Evolutionary conservation across 2,329 filamentous ascomycete genomes (phyloP), one percentile per base, ranked within the genome.

Genomic region (Coleophoma crateriformis): DNA sequence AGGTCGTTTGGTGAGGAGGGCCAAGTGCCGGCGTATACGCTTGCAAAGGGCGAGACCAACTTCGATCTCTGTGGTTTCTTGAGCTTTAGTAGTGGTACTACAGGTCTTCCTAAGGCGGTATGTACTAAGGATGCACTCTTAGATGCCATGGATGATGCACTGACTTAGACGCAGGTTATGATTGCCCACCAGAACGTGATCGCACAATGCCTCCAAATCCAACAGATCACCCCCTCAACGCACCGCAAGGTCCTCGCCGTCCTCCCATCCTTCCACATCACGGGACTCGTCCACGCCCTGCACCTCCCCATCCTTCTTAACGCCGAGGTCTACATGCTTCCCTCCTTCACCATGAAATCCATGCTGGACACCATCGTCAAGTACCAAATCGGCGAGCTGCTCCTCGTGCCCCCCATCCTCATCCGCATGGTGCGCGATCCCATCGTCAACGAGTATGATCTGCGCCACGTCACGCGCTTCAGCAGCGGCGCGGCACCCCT

Each of bases 311-410:
- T 85, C 27, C 63, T 81, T 8, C 67, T 84, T 39, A 85, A 87
- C 59, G 79, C 79, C n/a, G 75, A 84, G 57, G 81, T 86, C 32
- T 74, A 81, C 61, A 83, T 87, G 73, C 71, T 86, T 1, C 78
- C 81, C 0, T 64, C 72, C 6, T 88, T 87, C 66, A 81, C 75
- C n/a, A 81, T 85, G 74, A 68, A 75, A 34, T 62, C 64, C 19
- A 80, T 84, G 74, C 74, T 84, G 10, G 58, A 71, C 33, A 70
- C 77, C 0, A 70, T 82, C 13, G 67, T 69, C 38, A 65, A 75
- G 41, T 75, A 81, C 66, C 68, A 75, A 54, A 73, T 83, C 52
- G 64, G 64, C 3, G 81, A 84, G 56, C 64, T 83, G 3, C 69
- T 82, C 14, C 69, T 82, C 4, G 80, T 84, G 0, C 80, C 81